These are phyloP conservation scores for Aspergillus sp. DNA, from an alignment of 2,329 filamentous ascomycete species.

Conservation along the genomic window DNA sequence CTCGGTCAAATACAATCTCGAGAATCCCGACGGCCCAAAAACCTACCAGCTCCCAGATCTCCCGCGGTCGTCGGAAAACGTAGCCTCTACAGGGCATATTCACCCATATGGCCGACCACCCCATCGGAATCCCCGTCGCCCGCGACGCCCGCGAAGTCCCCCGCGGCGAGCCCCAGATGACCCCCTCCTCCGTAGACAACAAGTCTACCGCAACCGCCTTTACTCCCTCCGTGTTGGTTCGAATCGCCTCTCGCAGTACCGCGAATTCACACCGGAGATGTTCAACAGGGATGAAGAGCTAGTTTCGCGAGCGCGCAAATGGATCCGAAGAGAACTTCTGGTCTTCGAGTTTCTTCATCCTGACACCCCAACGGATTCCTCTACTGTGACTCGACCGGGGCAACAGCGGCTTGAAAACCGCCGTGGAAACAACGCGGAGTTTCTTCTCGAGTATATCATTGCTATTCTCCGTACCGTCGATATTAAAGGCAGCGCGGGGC, in stretches of 20 bases:
- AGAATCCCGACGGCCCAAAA: conserved; percentile 54
- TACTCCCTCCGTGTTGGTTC: conserved; percentile 81
- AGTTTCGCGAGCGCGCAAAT: conserved; percentile 73
- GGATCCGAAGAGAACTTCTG: conserved; percentile 78
- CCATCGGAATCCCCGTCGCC: conserved; percentile 18
- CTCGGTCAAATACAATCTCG: conserved; percentile 66
- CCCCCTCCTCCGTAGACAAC: conserved; percentile 61
- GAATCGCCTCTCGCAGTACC: conserved; percentile 74
- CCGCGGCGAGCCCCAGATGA: conserved; percentile 36
- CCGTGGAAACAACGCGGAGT: conserved; percentile 72
- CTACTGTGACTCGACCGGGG: conserved; percentile 26
- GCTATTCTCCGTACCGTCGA: conserved; percentile 81
- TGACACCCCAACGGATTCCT: conserved; percentile 23
- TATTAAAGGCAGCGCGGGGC: conserved; percentile 72
- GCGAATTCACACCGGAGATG: conserved; percentile 66
- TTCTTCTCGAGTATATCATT: conserved; percentile 81
- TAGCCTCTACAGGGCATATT: conserved; percentile 10
- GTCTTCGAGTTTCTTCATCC: conserved; percentile 74
- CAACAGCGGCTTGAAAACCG: conserved; percentile 39
- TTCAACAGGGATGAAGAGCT: conserved; percentile 67
- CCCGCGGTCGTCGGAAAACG: conserved; percentile 12
- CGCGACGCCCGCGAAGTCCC: conserved; percentile 23
- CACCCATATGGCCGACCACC: neutral
- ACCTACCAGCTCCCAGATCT: conserved; percentile 54
- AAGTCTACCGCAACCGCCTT: conserved; percentile 70